Conservation (phyloP, 345 rosid genomes). For the Sonneratia caseolaris region DNA sequence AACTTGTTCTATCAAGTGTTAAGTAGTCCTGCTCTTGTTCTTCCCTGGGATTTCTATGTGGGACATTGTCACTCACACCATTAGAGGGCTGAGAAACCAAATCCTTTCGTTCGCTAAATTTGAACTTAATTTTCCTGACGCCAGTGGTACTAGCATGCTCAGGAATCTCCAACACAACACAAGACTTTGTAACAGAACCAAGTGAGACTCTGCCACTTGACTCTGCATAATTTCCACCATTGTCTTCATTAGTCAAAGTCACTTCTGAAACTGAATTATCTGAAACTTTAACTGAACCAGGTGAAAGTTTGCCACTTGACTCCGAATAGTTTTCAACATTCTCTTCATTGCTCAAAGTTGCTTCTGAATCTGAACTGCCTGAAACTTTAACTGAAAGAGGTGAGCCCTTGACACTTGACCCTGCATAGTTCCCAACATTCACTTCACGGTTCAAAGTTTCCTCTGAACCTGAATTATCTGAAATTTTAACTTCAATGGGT, state of each 20-base stretch:
- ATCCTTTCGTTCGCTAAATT: slow-evolving; percentile 65
- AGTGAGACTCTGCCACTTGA: slow-evolving; percentile 17
- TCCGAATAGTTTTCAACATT: slow-evolving; percentile 23
- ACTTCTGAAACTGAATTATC: slow-evolving; percentile 19
- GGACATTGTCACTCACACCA: slow-evolving; percentile 6
- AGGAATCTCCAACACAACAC: slow-evolving; percentile 78
- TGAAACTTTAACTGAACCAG: slow-evolving; percentile 17
- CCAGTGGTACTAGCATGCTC: slow-evolving; percentile 75
- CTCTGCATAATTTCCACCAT: slow-evolving; percentile 24
- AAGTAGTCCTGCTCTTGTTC: slow-evolving; percentile 10
- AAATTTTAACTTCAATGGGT: slow-evolving; percentile 31
- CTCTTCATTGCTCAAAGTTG: slow-evolving; percentile 48
- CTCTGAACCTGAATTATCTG: slow-evolving; percentile 11
- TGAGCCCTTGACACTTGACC: slow-evolving; percentile 15
- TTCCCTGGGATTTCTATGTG: slow-evolving; percentile 3
- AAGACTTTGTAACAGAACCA: slow-evolving; percentile 31
- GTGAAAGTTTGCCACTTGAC: slow-evolving; percentile 14
- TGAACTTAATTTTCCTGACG: slow-evolving; percentile 75
- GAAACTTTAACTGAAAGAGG: slow-evolving; percentile 20
- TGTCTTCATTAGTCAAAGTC: slow-evolving; percentile 47
- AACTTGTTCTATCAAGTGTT: slow-evolving; percentile 13
- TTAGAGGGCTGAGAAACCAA: slow-evolving; percentile 16
- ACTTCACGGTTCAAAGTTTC: slow-evolving; percentile 52
- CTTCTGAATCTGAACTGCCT: slow-evolving; percentile 17
- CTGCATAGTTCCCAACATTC: slow-evolving; percentile 24